A percentile compares a stretch with the other conserved stretches of the same genome.
Evolutionary conservation across 805 yeast genomes (phyloP).

Genomic region (Sugiyamaella lignohabitans): DNA sequence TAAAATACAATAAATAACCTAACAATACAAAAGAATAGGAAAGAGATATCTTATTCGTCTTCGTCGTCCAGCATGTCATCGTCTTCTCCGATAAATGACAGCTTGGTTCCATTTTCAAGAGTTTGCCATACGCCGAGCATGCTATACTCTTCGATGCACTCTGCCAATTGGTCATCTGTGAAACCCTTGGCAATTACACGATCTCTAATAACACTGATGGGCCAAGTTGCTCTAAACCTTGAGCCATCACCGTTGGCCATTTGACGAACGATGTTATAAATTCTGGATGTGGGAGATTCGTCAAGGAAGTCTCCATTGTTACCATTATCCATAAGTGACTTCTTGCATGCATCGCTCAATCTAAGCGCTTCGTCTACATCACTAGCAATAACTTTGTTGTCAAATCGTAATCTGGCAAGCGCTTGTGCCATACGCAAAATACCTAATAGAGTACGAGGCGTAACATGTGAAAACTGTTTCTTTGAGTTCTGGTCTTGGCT

Average conservation of each 20-base stretch:
- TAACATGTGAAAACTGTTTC: constrained; percentile 80
- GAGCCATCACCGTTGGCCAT: constrained; percentile 42
- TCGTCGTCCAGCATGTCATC: constrained; percentile 3
- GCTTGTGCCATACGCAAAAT: constrained; percentile 92
- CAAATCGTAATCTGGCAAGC: constrained; percentile 80
- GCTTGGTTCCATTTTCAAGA: constrained; percentile 47
- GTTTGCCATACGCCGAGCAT: constrained; percentile 69
- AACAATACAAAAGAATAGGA: too few relatives aligned
- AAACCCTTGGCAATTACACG: constrained; percentile 74
- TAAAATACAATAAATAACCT: too few relatives aligned
- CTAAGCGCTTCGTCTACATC: constrained; percentile 97
- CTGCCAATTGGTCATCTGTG: constrained; percentile 69
- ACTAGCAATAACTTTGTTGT: constrained; percentile 56
- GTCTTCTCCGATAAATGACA: constrained; percentile 16
- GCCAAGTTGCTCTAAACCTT: constrained; percentile 31
- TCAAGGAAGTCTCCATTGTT: constrained; percentile 41
- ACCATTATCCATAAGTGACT: constrained; percentile 54
- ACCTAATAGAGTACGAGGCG: constrained; percentile 91
- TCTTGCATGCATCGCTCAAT: constrained; percentile 77
- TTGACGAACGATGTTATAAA: constrained; percentile 63
- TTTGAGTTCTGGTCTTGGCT: constrained; percentile 65
- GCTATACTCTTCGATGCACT: constrained; percentile 69
- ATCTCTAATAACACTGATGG: constrained; percentile 49
- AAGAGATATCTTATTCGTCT: too few relatives aligned
- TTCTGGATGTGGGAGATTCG: constrained; percentile 57